phyloP scores from a whole-genome alignment of 768 basidiomycete species.

The Mycena latifolia region DNA sequence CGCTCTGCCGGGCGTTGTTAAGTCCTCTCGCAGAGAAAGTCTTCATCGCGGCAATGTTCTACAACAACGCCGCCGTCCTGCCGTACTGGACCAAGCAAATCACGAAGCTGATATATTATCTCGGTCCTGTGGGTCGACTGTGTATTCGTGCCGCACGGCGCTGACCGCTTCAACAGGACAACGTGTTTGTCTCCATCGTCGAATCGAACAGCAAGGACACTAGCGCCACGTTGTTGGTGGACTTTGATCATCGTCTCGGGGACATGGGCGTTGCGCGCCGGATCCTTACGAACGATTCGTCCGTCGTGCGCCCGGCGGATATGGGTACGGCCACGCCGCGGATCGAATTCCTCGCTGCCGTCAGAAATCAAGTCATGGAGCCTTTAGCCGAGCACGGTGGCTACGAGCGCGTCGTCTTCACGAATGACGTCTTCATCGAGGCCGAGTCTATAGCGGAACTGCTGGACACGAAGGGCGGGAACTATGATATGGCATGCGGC shows the following conservation, averaged over 20 bases:
- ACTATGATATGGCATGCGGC: constrained; percentile 59
- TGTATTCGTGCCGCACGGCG: neutral
- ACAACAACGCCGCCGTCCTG: constrained; percentile 50
- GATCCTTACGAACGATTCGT: constrained; percentile 42
- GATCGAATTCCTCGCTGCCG: constrained; percentile 51
- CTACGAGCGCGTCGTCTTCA: constrained; percentile 55
- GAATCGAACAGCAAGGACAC: constrained; percentile 50
- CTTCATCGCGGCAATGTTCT: constrained; percentile 56
- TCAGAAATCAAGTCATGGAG: constrained; percentile 55
- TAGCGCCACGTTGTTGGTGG: constrained; percentile 45
- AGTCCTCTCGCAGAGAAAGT: constrained; percentile 40
- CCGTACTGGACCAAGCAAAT: constrained; percentile 54
- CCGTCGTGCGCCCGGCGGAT: constrained; percentile 10
- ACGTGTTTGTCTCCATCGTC: constrained; percentile 45
- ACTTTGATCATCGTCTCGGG: constrained; percentile 41
- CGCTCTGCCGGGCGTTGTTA: too few relatives aligned
- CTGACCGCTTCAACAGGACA: constrained; percentile 37
- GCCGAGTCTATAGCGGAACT: constrained; percentile 56
- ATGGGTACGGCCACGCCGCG: constrained; percentile 36
- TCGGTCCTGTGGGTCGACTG: constrained; percentile 42
- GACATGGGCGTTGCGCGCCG: constrained; percentile 41
- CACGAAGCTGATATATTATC: constrained; percentile 48
- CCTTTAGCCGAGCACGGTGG: constrained; percentile 52
- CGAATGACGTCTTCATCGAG: constrained; percentile 56
- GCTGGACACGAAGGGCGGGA: constrained; percentile 49